Base-by-base conservation (phyloP, 2,329 filamentous ascomycete genomes). In the Periconia macrospinosa region DNA sequence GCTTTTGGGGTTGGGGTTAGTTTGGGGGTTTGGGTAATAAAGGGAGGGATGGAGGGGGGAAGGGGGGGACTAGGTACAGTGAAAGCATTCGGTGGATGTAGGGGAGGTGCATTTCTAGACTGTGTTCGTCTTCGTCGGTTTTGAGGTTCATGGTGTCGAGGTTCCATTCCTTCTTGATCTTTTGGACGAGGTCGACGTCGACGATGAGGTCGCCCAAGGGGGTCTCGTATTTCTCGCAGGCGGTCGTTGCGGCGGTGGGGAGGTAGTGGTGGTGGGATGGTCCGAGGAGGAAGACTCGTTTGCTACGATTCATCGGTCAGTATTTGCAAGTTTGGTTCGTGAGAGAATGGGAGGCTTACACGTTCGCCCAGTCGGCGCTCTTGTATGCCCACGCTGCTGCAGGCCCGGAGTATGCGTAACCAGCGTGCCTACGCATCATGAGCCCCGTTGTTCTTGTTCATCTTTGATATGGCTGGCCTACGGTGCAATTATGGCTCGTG, bases 311-410 rank as follows among this genome's bases (percentile, higher is more conserved):
- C 43, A 50, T 41, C 49, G 17, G n/a, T 56, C 41, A 53, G 30
- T 49, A 54, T 48, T 27, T n/a, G 23, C 43, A 3, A 40, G 6
- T 2, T 7, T 40, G 14, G 5, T 27, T 27, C 23, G 23, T 27
- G 23, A 27, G 23, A 27, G 23, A 27, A 5, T 5, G 9, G 20
- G n/a, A 30, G 20, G 72, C 82, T 71, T 74, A 87, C 84, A 87
- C 88, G 56, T 85, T 84, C 55, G 86, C 87, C 52, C 97, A 82
- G 72, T 97, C 92, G 47, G 96, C 86, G 7, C 85, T 84, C 75
- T 91, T 94, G 77, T 97, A 99, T 9, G 94, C 94, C 87, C 91
- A 97, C 42, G 92, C 94, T 42, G 94, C 94, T 62, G 91, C 93
- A 40, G 87, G 85, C 8, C 94, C 94, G 3, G 94, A 99, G 79